These are phyloP conservation scores for Aspergillus novoparasiticus DNA, from an alignment of 2,329 filamentous ascomycete genomes.

Conservation along the genomic window DNA sequence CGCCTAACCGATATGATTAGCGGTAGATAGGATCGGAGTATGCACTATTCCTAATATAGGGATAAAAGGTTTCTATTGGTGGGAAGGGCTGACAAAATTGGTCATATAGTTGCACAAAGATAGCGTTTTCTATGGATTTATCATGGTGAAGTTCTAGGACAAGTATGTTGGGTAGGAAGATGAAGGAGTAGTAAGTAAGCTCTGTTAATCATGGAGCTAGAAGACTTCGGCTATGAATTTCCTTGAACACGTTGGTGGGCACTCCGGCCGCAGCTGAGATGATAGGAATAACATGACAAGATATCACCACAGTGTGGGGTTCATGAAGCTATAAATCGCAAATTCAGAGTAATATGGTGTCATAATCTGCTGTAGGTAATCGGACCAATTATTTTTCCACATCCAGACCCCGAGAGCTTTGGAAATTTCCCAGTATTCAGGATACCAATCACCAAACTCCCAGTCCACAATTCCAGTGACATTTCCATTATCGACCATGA, in stretches of 20 bases:
- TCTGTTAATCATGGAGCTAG: too few species aligned
- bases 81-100: not conserved
- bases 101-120: not conserved
- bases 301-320: too few species aligned
- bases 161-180: too few species aligned
- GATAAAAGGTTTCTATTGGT: not conserved
- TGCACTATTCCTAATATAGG: not conserved
- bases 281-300: too few species aligned
- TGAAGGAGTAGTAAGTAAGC: too few species aligned
- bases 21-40: not conserved
- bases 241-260: too few species aligned
- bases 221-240: too few species aligned
- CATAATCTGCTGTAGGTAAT: conserved; percentile 32
- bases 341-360: conserved; percentile 14
- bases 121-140: not conserved
- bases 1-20: not conserved
- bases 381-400: conserved; percentile 37
- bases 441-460: conserved; percentile 42
- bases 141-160: not conserved
- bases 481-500: conserved; percentile 28
- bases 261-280: too few species aligned
- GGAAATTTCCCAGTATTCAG: conserved; percentile 44
- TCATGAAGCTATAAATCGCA: too few species aligned
- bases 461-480: conserved; percentile 41
- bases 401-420: conserved; percentile 31